Base-by-base conservation (phyloP, 768 basidiomycete genomes). In the Pulveroboletus sp. region DNA sequence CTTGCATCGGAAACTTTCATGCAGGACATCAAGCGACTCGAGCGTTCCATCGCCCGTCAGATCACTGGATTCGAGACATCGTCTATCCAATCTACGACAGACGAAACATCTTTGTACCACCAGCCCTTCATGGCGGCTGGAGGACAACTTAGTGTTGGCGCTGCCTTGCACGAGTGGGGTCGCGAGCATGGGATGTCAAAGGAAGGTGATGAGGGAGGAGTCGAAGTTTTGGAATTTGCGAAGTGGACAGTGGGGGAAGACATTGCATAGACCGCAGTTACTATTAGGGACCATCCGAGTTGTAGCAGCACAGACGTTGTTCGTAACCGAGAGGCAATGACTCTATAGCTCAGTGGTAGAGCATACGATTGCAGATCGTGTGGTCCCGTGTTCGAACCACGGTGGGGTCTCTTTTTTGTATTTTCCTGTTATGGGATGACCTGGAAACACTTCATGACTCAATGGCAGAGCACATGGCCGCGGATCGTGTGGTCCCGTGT, bases 31-130 rank as follows among this genome's bases (percentile, higher is more conserved):
- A 72, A 73, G 27, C 74, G 76, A 36, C 73, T 95, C 13, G 82
- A 87, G 56, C 82, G 89, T 20, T 79, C 85, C 2, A 54, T 95
- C n/a, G 86, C 85, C 10, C 78, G 91, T 35, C 93, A 95, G 68
- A 84, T 92, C 43, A 82, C 83, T 19, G 93, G 92, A 3, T 85
- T 93, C 62, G 82, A 88, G 23, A 89, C 89, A 0, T 68, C 69
- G 14, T 72, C 71, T 1, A 71, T 92, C 17, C 67, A 69, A 11
- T 54, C 64, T 6, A 54, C 54, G 2, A 59, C 62, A 5, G 81
- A 83, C 47, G 69, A 68, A 30, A 78, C 76, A 2, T 79, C 81
- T 7, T 67, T 92, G 39, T 88, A 88, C 61, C 74, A 78, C 23
- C 89, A 91, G 57, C 79, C 80, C 5, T 87, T 91, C 57, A 79